phyloP scores from a whole-genome alignment of 345 rosid species.

The Adansonia digitata region DNA sequence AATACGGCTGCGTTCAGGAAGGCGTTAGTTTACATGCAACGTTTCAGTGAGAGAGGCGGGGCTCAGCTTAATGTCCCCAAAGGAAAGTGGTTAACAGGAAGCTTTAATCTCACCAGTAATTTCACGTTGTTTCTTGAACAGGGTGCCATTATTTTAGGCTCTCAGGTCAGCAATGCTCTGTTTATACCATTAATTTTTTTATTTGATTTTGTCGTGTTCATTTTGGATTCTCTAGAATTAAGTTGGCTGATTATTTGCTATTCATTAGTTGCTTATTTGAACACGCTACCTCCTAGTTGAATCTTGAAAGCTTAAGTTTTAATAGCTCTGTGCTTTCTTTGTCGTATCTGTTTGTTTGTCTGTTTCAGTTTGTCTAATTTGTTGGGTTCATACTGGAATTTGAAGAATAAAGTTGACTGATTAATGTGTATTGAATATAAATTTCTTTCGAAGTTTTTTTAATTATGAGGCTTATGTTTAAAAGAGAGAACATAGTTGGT shows the following conservation, averaged over 20 bases:
- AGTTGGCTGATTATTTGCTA: not conserved
- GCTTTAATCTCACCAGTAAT: constrained; percentile 89
- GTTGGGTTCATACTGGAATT: not conserved
- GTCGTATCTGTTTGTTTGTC: not conserved
- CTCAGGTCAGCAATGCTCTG: constrained; percentile 48
- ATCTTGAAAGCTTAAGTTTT: not conserved
- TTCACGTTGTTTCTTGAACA: constrained; percentile 80
- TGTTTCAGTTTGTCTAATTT: not conserved
- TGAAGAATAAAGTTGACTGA: not conserved
- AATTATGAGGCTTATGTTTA: not conserved
- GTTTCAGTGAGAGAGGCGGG: constrained; percentile 50
- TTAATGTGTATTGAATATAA: not conserved
- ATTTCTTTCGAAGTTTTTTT: not conserved
- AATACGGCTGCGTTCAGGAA: constrained; percentile 72
- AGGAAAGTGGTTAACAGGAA: constrained; percentile 88
- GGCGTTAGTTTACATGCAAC: constrained; percentile 52
- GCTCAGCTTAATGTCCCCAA: constrained; percentile 71
- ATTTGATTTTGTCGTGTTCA: not conserved
- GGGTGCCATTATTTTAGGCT: constrained; percentile 82
- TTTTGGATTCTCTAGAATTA: not conserved
- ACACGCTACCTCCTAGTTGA: not conserved
- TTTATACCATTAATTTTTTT: not conserved
- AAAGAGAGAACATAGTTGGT: not conserved
- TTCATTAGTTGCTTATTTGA: not conserved
- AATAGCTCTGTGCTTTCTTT: not conserved